Conservation (phyloP, 192 early-diverging fungal species). For the Chytriomyces sp. region DNA sequence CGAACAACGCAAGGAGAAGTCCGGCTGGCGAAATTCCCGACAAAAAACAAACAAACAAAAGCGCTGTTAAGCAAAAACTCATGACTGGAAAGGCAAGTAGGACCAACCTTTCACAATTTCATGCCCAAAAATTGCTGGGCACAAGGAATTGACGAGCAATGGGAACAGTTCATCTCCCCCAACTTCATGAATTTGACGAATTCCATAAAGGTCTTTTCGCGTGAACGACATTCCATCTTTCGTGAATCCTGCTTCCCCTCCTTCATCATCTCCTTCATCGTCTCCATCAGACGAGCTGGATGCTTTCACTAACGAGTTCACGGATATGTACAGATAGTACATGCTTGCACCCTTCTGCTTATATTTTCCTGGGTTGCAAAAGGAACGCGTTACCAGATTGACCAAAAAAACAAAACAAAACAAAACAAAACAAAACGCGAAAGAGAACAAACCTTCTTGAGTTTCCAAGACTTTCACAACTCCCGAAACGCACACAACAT, state of each 20-base stretch:
- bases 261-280: slow-evolving; percentile 27
- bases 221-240: slow-evolving; percentile 76
- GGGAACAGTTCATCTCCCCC: slow-evolving; percentile 53
- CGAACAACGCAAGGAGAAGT: slow-evolving; percentile 78
- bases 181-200: slow-evolving; percentile 67
- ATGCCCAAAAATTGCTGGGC: slow-evolving; percentile 82
- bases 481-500: slow-evolving; percentile 77
- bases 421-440: background rate
- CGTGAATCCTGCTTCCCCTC: slow-evolving; percentile 49
- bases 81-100: slow-evolving; percentile 12
- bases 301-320: slow-evolving; percentile 68
- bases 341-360: slow-evolving; percentile 61
- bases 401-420: background rate
- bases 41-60: background rate
- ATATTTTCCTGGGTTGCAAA: slow-evolving; percentile 33
- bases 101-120: slow-evolving; percentile 73
- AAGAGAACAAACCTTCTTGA: slow-evolving; percentile 58
- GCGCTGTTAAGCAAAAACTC: background rate
- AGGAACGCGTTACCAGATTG: slow-evolving; percentile 8
- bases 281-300: slow-evolving; percentile 44
- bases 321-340: slow-evolving; percentile 76
- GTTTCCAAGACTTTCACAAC: slow-evolving; percentile 76
- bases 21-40: slow-evolving; percentile 51
- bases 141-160: slow-evolving; percentile 78
- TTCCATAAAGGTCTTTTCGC: slow-evolving; percentile 72